Percentiles rank a stretch among this genome's conserved stretches.
Conservation (phyloP, 192 early-diverging fungal genomes). For the Dimargaris verticillata region DNA sequence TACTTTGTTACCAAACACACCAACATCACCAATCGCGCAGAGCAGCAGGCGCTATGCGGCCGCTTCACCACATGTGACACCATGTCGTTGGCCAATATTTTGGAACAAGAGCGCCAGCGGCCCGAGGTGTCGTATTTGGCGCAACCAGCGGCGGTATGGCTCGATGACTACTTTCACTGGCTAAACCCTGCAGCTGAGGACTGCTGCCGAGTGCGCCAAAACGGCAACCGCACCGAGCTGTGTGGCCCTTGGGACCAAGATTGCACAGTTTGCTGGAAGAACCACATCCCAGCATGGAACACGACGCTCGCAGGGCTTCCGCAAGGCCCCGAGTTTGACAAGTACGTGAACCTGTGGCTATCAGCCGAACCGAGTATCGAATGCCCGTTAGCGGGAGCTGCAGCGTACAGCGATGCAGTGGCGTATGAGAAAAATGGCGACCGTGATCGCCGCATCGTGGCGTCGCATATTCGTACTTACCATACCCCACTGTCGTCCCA, state of each 20-base stretch:
- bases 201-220: constrained; percentile 25
- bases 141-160: constrained; percentile 40
- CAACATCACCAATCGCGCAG: constrained; percentile 27
- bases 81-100: constrained; percentile 33
- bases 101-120: constrained; percentile 48
- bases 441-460: constrained; percentile 17
- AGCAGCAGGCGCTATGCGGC: constrained; percentile 37
- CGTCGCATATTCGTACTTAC: constrained; percentile 43
- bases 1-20: constrained; percentile 39
- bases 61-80: constrained; percentile 34
- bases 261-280: constrained; percentile 27
- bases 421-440: constrained; percentile 17
- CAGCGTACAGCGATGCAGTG: constrained; percentile 43
- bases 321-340: constrained; percentile 35
- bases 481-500: constrained; percentile 39
- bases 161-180: constrained; percentile 50
- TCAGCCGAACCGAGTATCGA: constrained; percentile 27
- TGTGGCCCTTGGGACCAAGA: constrained; percentile 34
- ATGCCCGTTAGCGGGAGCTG: constrained; percentile 45
- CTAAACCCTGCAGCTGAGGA: constrained; percentile 34
- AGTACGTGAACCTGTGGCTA: constrained; percentile 34
- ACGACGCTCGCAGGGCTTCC: constrained; percentile 38
- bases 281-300: constrained; percentile 30
- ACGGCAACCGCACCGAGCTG: constrained; percentile 14
- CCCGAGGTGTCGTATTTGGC: constrained; percentile 39